phyloP scores from a whole-genome alignment of 805 yeast species.

The Saturnispora dispora region DNA sequence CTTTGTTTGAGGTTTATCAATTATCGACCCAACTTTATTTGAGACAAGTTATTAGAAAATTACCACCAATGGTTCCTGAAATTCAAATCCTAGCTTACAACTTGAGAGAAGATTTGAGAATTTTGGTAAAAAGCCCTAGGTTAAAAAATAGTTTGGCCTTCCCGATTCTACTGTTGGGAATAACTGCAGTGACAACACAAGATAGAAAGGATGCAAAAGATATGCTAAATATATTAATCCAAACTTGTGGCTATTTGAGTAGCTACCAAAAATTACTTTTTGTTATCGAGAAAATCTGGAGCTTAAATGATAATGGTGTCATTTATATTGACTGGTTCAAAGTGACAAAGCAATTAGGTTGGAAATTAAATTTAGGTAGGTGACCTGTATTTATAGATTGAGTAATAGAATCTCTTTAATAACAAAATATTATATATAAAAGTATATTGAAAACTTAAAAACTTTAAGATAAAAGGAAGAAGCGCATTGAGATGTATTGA shows the following conservation, averaged over 20 bases:
- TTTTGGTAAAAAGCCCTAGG: constrained; percentile 10
- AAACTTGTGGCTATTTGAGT: constrained; percentile 26
- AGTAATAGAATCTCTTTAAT: background rate
- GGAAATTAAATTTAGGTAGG: constrained; percentile 27
- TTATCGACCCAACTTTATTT: constrained; percentile 22
- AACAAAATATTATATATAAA: background rate
- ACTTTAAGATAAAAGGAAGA: background rate
- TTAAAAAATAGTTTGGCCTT: constrained; percentile 27
- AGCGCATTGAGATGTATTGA: background rate
- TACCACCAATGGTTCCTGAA: constrained; percentile 24
- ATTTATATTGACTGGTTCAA: constrained; percentile 33
- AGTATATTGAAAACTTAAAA: background rate
- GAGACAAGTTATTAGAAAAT: constrained; percentile 18
- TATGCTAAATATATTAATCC: constrained; percentile 23
- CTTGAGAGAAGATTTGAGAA: constrained; percentile 14
- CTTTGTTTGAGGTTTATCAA: constrained; percentile 30
- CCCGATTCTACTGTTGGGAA: constrained; percentile 32
- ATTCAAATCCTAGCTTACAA: constrained; percentile 15
- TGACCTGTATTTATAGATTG: constrained; percentile 2
- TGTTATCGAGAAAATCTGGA: constrained; percentile 30
- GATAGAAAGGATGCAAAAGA: constrained; percentile 23
- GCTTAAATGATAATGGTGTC: constrained; percentile 26
- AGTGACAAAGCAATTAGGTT: constrained; percentile 30
- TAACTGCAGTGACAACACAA: constrained; percentile 21
- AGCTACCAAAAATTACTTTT: constrained; percentile 24